A percentile compares a stretch with the other conserved stretches of the same genome.
These are phyloP conservation scores for Aspergillus pseudoglaucus DNA, from an alignment of 2,329 filamentous ascomycete genomes.

Conservation along the genomic window DNA sequence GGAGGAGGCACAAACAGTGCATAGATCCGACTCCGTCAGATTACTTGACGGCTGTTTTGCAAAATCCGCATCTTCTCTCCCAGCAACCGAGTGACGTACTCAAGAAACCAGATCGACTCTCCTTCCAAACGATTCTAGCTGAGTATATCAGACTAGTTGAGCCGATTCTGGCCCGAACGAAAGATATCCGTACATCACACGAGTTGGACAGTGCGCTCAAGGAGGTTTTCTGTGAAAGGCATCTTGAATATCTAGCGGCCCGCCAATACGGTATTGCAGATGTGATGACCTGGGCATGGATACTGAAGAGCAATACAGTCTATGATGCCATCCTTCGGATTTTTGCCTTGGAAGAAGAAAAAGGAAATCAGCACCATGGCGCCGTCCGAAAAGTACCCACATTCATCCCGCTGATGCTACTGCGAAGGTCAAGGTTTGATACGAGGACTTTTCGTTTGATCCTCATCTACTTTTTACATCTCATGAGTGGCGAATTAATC, in stretches of 20 bases:
- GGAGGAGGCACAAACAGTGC: background rate
- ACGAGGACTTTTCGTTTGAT: constrained; percentile 38
- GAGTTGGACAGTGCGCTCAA: constrained; percentile 18
- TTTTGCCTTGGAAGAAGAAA: constrained; percentile 22
- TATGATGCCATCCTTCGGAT: constrained; percentile 34
- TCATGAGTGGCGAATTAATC: constrained; percentile 23
- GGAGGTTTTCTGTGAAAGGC: constrained; percentile 25
- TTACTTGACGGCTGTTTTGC: constrained; percentile 25
- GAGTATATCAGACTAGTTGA: constrained; percentile 33
- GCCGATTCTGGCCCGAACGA: constrained; percentile 15
- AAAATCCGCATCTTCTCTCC: constrained; percentile 5
- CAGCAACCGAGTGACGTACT: background rate
- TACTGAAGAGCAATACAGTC: constrained; percentile 32
- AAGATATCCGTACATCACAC: background rate
- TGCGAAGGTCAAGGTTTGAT: constrained; percentile 39
- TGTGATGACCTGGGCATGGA: constrained; percentile 43
- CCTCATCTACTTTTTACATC: constrained; percentile 32
- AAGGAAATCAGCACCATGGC: constrained; percentile 3
- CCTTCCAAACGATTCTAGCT: constrained; percentile 31
- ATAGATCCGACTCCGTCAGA: constrained; percentile 21
- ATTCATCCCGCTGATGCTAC: constrained; percentile 44
- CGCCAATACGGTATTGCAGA: constrained; percentile 33
- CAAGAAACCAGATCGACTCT: constrained; percentile 11
- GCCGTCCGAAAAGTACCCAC: constrained; percentile 28
- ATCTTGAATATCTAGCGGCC: constrained; percentile 22